These are phyloP conservation scores for Colletotrichum salicis DNA, from an alignment of 2,329 filamentous ascomycete species.

Conservation along the genomic window DNA sequence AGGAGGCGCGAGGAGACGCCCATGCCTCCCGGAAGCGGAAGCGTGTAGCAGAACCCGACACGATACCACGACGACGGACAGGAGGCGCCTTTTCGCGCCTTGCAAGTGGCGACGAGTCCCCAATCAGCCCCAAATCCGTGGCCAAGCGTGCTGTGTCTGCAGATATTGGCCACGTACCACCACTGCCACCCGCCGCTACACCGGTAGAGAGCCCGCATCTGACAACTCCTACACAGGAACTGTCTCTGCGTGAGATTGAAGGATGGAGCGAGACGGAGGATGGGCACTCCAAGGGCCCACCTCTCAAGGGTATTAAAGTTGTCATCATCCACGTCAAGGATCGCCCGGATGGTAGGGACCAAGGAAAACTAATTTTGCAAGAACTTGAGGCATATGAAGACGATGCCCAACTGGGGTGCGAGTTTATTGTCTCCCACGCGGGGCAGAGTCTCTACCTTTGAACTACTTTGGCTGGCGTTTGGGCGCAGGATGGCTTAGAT, in stretches of 20 bases:
- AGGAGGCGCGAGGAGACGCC: constrained; percentile 56
- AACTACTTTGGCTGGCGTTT: constrained; percentile 28
- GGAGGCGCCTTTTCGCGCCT: constrained; percentile 33
- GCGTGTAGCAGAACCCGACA: constrained; percentile 56
- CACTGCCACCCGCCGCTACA: constrained; percentile 50
- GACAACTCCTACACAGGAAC: constrained; percentile 59
- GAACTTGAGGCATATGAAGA: constrained; percentile 76
- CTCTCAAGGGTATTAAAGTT: constrained; percentile 78
- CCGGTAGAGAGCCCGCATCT: constrained; percentile 52
- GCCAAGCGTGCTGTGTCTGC: constrained; percentile 24
- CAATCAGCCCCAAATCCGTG: constrained; percentile 63
- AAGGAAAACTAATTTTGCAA: constrained; percentile 72
- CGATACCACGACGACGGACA: constrained; percentile 33
- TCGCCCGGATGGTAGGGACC: constrained; percentile 76
- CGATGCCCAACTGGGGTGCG: constrained; percentile 76
- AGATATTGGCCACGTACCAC: constrained; percentile 55
- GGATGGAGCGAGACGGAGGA: constrained; percentile 29
- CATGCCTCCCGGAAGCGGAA: constrained; percentile 70
- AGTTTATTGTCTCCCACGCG: constrained; percentile 77
- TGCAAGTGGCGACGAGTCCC: constrained; percentile 50
- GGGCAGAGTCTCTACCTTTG: constrained; percentile 70
- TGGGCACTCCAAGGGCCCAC: constrained; percentile 42
- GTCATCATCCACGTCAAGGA: constrained; percentile 97
- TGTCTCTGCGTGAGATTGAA: constrained; percentile 54
- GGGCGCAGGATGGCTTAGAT: not conserved